Base-by-base conservation (phyloP, 345 rosid genomes). In the Mallotus nudiflorus region DNA sequence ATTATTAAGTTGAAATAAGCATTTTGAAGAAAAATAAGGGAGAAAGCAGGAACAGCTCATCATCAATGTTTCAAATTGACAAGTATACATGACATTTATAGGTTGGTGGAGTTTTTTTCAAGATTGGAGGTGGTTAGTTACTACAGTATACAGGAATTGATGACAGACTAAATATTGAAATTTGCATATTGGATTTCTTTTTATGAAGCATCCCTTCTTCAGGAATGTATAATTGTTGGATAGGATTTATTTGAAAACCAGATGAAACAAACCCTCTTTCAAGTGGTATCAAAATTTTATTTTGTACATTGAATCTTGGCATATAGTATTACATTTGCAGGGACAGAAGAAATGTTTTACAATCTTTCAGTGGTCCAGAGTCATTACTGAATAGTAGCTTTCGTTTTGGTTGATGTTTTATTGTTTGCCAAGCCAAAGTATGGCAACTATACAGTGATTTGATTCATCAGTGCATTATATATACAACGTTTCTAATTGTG, bases 51-150 rank as follows among this genome's bases (percentile, higher is more conserved):
- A 33, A 24, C 13, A 9, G 70, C 25, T 24, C 13, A 16, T 11
- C 60, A 5, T 52, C 61, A 20, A 22, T 15, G 24, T 24, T 62
- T 52, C 29, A 51, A 66, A 66, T 66, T 53, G 71, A 61, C 13
- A 9, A 52, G 2, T 3, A 53, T 44, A 27, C 51, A 40, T 28
- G n/a, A 45, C 15, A 39, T 16, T 40, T 16, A 5, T 55, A 10
- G 20, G 0, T 1, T 22, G 15, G 28, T 45, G 1, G 7, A 53
- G 22, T 35, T 16, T 39, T 39, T 37, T 58, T 28, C 40, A 31
- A 53, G 22, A 52, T 11, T 54, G 53, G 54, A 55, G 25, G 22
- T 16, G 15, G 3, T 27, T 0, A 27, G 29, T 19, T 39, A 63
- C 31, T 42, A 13, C 9, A 13, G 35, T 5, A 29, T 29, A 57